These are phyloP conservation scores for Phaeodactylum tricornutum DNA, from an alignment of 108 stramenopile genomes.

Conservation along the genomic window DNA sequence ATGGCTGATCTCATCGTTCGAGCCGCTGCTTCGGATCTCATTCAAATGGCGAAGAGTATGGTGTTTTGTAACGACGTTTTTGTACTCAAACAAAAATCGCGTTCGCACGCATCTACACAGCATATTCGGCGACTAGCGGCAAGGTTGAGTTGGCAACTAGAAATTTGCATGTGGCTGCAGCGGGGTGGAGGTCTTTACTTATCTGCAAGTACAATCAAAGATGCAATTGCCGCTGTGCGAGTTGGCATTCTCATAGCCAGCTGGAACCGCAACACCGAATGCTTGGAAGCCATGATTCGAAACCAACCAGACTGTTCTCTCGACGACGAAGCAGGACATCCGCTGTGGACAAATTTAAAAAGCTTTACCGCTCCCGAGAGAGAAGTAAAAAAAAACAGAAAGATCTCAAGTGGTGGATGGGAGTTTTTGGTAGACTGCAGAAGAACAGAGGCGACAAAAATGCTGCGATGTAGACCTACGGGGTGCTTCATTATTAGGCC, in stretches of 20 bases:
- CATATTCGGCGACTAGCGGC: slow-evolving; percentile 29
- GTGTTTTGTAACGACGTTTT: slow-evolving; percentile 46
- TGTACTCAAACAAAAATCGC: slow-evolving; percentile 15
- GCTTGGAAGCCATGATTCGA: slow-evolving; percentile 51
- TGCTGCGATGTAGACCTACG: slow-evolving; percentile 47
- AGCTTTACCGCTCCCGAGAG: too few species aligned
- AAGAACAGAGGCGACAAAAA: slow-evolving; percentile 70
- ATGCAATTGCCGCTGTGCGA: slow-evolving; percentile 56
- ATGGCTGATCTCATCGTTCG: slow-evolving; percentile 59
- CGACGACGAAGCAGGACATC: slow-evolving; percentile 54
- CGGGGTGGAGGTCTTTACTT: slow-evolving; percentile 60
- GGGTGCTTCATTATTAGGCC: slow-evolving; percentile 82
- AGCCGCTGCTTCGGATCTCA: slow-evolving; percentile 36
- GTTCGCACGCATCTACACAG: slow-evolving; percentile 33
- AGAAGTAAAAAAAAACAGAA: not conserved
- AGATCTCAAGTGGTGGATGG: slow-evolving; percentile 68
- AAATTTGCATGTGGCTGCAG: slow-evolving; percentile 78
- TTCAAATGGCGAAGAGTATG: slow-evolving; percentile 30
- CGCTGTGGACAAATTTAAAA: slow-evolving; percentile 75
- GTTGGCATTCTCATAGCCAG: slow-evolving; percentile 47
- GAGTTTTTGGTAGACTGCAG: slow-evolving; percentile 82
- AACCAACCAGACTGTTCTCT: slow-evolving; percentile 67
- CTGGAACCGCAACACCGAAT: slow-evolving; percentile 62
- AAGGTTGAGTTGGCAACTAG: slow-evolving; percentile 63
- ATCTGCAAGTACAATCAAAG: slow-evolving; percentile 52